These are phyloP conservation scores for Suillus occidentalis DNA, from an alignment of 768 basidiomycete species.

Conservation along the genomic window DNA sequence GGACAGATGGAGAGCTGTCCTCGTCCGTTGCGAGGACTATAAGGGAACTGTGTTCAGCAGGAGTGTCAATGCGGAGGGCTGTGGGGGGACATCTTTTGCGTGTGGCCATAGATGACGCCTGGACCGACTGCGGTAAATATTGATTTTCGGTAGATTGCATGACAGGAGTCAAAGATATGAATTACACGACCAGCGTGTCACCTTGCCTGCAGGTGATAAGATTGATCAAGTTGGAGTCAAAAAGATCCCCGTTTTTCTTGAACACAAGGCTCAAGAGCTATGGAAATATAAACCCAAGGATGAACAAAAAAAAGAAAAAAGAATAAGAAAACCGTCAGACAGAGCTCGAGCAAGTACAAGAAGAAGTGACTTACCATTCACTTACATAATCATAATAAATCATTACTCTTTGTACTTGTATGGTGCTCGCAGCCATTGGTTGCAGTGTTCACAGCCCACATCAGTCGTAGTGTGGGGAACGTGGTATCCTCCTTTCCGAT, in stretches of 20 bases:
- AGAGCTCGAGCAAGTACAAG: neutral
- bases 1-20: slow-evolving; percentile 46
- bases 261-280: slow-evolving; percentile 16
- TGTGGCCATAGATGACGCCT: slow-evolving; percentile 33
- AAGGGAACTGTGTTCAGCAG: slow-evolving; percentile 43
- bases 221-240: slow-evolving; percentile 12
- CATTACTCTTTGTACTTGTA: slow-evolving; percentile 9
- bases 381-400: slow-evolving; percentile 10
- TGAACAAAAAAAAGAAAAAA: slow-evolving; percentile 17
- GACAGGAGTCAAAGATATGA: slow-evolving; percentile 30
- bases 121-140: slow-evolving; percentile 30
- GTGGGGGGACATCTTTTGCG: slow-evolving; percentile 55
- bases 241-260: slow-evolving; percentile 8
- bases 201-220: slow-evolving; percentile 13
- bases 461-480: neutral
- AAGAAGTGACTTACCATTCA: neutral
- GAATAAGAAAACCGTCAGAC: slow-evolving; percentile 12
- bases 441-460: neutral
- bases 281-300: slow-evolving; percentile 19
- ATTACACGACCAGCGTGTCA: slow-evolving; percentile 38
- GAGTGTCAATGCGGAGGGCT: slow-evolving; percentile 59
- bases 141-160: slow-evolving; percentile 26
- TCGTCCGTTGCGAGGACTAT: slow-evolving; percentile 50
- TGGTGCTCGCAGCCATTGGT: neutral
- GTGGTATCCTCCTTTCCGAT: slow-evolving; percentile 3